Evolutionary conservation across 768 basidiomycete genomes (phyloP).

Genomic region (Suillus subaureus): DNA sequence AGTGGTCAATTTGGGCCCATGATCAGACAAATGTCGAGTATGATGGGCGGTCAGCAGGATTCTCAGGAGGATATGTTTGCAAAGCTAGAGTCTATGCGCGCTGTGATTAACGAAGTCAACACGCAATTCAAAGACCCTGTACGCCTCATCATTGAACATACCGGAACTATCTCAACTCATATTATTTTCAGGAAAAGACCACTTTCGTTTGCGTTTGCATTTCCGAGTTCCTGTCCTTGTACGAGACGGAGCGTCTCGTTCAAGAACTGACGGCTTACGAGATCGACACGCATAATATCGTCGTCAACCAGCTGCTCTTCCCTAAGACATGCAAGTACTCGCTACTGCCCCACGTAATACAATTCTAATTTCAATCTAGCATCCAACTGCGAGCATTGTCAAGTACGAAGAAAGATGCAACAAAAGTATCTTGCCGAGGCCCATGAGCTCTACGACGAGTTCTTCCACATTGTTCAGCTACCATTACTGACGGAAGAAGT

Average conservation of each 20-base stretch:
- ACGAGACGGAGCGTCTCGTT: conserved; percentile 97
- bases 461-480: conserved; percentile 95
- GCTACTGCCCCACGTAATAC: neutral
- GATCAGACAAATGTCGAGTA: conserved; percentile 93
- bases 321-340: conserved; percentile 78
- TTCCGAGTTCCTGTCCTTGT: conserved; percentile 96
- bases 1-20: conserved; percentile 96
- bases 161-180: neutral
- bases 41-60: conserved; percentile 92
- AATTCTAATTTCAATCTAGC: conserved; percentile 42
- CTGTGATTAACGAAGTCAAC: conserved; percentile 97
- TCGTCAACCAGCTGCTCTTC: conserved; percentile 96
- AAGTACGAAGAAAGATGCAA: conserved; percentile 95
- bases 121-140: conserved; percentile 99
- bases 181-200: conserved; percentile 79
- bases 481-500: conserved; percentile 97
- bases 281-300: conserved; percentile 98
- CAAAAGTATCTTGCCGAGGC: conserved; percentile 97
- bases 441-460: conserved; percentile 96
- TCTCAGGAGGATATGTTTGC: conserved; percentile 99
- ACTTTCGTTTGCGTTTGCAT: conserved; percentile 99
- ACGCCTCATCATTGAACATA: conserved; percentile 31
- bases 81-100: conserved; percentile 95
- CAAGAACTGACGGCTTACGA: conserved; percentile 94
- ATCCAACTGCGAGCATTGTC: conserved; percentile 94